Conservation (phyloP, 768 basidiomycete species). For the Lactarius trivialis region DNA sequence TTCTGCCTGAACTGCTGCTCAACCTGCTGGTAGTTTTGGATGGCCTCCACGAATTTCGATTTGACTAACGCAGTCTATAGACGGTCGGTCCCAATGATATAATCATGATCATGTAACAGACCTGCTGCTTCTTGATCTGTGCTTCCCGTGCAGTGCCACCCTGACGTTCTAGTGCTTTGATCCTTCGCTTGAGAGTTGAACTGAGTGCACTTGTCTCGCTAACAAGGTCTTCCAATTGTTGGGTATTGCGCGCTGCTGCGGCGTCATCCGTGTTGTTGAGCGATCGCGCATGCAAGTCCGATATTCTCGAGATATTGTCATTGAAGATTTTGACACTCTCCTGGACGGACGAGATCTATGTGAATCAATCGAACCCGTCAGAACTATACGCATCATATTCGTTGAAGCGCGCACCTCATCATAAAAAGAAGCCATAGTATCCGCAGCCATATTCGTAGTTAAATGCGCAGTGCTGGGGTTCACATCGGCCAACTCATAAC, state of each 20-base stretch:
- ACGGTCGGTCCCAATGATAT: not conserved
- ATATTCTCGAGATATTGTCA: conserved; percentile 40
- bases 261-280: conserved; percentile 44
- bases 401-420: conserved; percentile 48
- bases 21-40: conserved; percentile 71
- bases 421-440: conserved; percentile 66
- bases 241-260: conserved; percentile 34
- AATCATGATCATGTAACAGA: conserved; percentile 10
- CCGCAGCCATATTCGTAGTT: conserved; percentile 30
- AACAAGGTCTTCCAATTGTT: conserved; percentile 52
- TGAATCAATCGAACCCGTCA: not conserved
- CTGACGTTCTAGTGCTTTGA: conserved; percentile 48
- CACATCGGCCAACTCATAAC: conserved; percentile 70
- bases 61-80: conserved; percentile 53
- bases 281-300: conserved; percentile 45
- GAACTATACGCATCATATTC: not conserved
- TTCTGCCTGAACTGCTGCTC: conserved; percentile 64
- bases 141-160: conserved; percentile 37
- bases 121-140: conserved; percentile 43
- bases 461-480: conserved; percentile 44
- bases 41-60: conserved; percentile 64
- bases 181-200: conserved; percentile 50
- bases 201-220: conserved; percentile 54
- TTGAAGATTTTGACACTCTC: conserved; percentile 39
- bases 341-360: conserved; percentile 45